These are phyloP conservation scores for Erigeron philadelphicus DNA, from an alignment of 140 eudicot species.

Conservation along the genomic window DNA sequence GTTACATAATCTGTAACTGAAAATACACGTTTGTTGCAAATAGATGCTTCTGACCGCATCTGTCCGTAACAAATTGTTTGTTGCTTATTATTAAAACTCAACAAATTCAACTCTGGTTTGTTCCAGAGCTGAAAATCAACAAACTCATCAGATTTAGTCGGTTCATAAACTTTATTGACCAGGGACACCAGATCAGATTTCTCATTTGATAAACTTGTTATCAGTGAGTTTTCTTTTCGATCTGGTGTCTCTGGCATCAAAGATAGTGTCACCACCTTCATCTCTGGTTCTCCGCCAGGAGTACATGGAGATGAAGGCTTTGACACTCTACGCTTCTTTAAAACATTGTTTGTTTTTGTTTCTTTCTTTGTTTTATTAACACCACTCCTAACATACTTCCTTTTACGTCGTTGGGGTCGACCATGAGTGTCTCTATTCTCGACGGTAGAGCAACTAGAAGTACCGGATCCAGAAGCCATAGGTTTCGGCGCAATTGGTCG, in stretches of 20 bases:
- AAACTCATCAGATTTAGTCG: too few relatives aligned
- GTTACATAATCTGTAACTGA: neutral
- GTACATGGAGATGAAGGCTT: slow-evolving; percentile 9
- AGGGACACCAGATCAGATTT: neutral
- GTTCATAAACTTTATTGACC: too few relatives aligned
- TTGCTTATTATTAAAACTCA: slow-evolving; percentile 22
- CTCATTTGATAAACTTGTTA: neutral
- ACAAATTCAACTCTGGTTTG: neutral
- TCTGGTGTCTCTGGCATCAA: slow-evolving; percentile 77
- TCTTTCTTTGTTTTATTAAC: slow-evolving; percentile 12
- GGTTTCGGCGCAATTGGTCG: slow-evolving; percentile 94
- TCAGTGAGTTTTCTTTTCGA: slow-evolving; percentile 37
- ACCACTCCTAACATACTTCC: slow-evolving; percentile 37
- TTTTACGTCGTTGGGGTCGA: slow-evolving; percentile 33
- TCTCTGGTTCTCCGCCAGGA: slow-evolving; percentile 31
- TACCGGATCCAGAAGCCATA: slow-evolving; percentile 27
- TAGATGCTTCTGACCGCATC: neutral
- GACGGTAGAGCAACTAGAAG: slow-evolving; percentile 29
- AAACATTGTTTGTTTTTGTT: neutral
- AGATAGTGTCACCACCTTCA: slow-evolving; percentile 52
- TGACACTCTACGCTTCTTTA: slow-evolving; percentile 28
- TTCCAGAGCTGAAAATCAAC: neutral
- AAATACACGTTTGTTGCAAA: too few relatives aligned
- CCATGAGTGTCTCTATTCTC: slow-evolving; percentile 17
- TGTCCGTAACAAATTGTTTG: slow-evolving; percentile 5